Evolutionary conservation across 352 stramenopile species (phyloP), one percentile per base, ranked within the genome.

Genomic region (Thalassiosira hispida): DNA sequence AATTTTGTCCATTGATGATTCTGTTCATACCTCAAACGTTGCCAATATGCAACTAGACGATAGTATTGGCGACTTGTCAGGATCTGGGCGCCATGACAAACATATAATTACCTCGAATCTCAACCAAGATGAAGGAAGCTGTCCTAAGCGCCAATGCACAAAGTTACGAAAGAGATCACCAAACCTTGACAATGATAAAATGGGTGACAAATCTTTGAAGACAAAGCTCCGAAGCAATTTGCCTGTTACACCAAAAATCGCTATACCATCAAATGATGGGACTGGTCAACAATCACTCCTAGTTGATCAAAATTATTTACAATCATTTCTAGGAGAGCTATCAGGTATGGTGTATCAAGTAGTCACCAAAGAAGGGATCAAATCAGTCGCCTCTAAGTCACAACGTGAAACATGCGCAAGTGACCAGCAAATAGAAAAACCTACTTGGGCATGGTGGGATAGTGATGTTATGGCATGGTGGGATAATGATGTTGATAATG

Each of bases 131-230:
- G 56, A 51, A 40, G 25, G 0, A 22, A 44, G 12, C 20, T 57
- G 27, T 22, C 16, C 16, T 22, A 44, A 52, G 16, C 74, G 60
- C 12, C 64, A 65, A 29, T 53, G 62, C 9, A 83, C 77, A 61
- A 83, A 71, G 44, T 83, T 52, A 47, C 33, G 74, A 23, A 55
- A 49, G 25, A 25, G 35, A 62, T 77, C 74, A 23, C 74, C 74
- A 22, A 0, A 51, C 8, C 61, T 35, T 55, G 47, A 65, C 18
- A 16, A 57, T 29, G 38, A 65, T 35, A 20, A 40, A 22, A 16
- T 27, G 2, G 44, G 51, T 16, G 3, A 51, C n/a, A 23, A 12
- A 33, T 47, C 27, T 25, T 22, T 40, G 27, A 29, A 57, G 11
- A 33, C 56, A n/a, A 64, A 49, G 1, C 12, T 29, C 25, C 38